Evolutionary conservation across 805 yeast species (phyloP).

Genomic region (Pichia nanzhaoensis): DNA sequence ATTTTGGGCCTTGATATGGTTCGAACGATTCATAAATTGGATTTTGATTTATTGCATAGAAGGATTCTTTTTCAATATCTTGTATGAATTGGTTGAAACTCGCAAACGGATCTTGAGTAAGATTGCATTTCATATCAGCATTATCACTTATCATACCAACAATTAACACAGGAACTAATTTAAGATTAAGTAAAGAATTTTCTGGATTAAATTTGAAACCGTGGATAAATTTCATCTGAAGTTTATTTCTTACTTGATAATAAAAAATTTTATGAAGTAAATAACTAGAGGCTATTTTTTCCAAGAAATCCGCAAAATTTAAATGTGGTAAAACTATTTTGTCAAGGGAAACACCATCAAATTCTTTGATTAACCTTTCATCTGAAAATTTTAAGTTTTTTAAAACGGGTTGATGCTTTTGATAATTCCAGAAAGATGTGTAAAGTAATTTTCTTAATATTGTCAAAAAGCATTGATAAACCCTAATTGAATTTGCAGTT

Average conservation of each 20-base stretch:
- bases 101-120: slow-evolving; percentile 16
- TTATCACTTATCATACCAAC: slow-evolving; percentile 23
- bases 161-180: slow-evolving; percentile 25
- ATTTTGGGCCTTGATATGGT: slow-evolving; percentile 3
- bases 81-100: slow-evolving; percentile 1
- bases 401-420: background rate
- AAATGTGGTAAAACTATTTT: background rate
- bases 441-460: background rate
- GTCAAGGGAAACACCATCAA: background rate
- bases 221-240: slow-evolving; percentile 33
- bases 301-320: background rate
- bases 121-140: too few relatives aligned
- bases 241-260: slow-evolving; percentile 26
- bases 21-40: slow-evolving; percentile 1
- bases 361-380: background rate
- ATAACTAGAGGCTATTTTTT: too few relatives aligned
- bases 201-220: slow-evolving; percentile 35
- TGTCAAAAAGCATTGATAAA: background rate
- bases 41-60: background rate
- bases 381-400: background rate
- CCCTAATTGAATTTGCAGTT: background rate
- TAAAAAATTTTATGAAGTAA: slow-evolving; percentile 4
- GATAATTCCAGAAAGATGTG: background rate
- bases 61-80: background rate
- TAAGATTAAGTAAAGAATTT: background rate